Conservation (phyloP, 768 basidiomycete species). For the Leccinum subgranulosum region DNA sequence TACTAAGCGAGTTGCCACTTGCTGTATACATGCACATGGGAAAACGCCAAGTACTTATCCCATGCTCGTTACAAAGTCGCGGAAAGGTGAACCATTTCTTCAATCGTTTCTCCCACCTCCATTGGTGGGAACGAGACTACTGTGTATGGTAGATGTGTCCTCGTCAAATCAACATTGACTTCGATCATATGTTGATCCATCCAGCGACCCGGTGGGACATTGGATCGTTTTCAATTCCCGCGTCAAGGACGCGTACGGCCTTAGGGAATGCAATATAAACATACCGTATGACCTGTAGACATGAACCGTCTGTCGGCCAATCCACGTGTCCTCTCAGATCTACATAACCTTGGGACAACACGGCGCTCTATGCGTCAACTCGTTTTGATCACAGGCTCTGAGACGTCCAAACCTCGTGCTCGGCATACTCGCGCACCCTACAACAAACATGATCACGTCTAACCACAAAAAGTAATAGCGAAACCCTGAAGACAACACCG, state of each 20-base stretch:
- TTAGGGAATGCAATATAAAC: no score
- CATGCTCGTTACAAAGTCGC: conserved; percentile 14
- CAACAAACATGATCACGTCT: conserved; percentile 9
- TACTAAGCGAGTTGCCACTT: background rate
- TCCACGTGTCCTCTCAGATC: background rate
- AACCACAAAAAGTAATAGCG: background rate
- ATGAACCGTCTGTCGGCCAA: background rate
- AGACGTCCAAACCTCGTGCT: background rate
- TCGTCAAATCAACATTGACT: conserved; percentile 10
- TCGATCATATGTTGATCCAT: conserved; percentile 13
- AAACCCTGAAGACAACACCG: background rate
- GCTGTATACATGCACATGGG: conserved; percentile 5
- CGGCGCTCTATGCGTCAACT: conserved; percentile 12
- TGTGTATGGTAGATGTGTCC: background rate
- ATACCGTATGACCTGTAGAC: no score
- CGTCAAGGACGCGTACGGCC: background rate
- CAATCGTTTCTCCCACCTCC: background rate
- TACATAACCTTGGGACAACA: conserved; percentile 6
- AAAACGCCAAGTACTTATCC: conserved; percentile 11
- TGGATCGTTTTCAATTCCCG: background rate
- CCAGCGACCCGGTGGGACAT: conserved; percentile 4
- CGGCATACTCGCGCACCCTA: conserved; percentile 10
- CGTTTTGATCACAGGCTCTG: background rate
- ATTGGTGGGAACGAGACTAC: background rate
- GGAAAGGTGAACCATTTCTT: conserved; percentile 5